phyloP scores from a whole-genome alignment of 352 stramenopile genomes.

The Saprolegnia diclina region DNA sequence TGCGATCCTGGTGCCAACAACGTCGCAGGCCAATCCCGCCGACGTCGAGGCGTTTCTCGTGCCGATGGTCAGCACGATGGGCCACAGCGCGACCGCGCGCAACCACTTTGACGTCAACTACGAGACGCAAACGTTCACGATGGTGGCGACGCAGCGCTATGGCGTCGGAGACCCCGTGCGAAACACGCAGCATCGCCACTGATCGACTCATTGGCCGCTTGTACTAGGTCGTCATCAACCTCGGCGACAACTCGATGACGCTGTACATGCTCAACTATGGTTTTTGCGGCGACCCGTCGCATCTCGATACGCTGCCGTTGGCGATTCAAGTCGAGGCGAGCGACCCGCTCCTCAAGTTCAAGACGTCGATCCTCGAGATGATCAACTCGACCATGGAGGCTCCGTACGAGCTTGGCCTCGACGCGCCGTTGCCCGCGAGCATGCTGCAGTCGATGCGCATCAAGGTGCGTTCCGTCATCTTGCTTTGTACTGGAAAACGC shows the following conservation, averaged over 20 bases:
- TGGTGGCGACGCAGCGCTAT: not conserved
- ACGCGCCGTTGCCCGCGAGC: not conserved
- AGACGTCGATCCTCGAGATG: conserved; percentile 21
- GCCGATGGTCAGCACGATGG: conserved; percentile 20
- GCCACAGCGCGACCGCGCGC: not conserved
- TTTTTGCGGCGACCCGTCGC: conserved; percentile 9
- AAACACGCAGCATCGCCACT: not conserved
- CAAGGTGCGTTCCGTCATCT: conserved; percentile 10
- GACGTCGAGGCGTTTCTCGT: conserved; percentile 17
- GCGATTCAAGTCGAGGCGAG: conserved; percentile 19
- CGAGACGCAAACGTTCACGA: not conserved
- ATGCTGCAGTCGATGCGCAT: conserved; percentile 20
- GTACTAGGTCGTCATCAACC: conserved; percentile 14
- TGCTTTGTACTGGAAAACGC: not conserved
- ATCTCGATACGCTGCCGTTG: not conserved
- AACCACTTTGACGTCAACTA: conserved; percentile 13
- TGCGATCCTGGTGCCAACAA: conserved; percentile 17
- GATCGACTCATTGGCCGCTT: not conserved
- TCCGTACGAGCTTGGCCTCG: not conserved
- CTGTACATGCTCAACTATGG: conserved; percentile 28
- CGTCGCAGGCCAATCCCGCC: not conserved
- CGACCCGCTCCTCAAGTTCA: conserved; percentile 18
- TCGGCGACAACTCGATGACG: conserved; percentile 21
- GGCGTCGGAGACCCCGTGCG: conserved; percentile 1
- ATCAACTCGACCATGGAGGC: conserved; percentile 25